Evolutionary conservation across 1,139 yeast genomes (phyloP), one percentile per base, ranked within the genome.

Genomic region (Candida tunisiensis): DNA sequence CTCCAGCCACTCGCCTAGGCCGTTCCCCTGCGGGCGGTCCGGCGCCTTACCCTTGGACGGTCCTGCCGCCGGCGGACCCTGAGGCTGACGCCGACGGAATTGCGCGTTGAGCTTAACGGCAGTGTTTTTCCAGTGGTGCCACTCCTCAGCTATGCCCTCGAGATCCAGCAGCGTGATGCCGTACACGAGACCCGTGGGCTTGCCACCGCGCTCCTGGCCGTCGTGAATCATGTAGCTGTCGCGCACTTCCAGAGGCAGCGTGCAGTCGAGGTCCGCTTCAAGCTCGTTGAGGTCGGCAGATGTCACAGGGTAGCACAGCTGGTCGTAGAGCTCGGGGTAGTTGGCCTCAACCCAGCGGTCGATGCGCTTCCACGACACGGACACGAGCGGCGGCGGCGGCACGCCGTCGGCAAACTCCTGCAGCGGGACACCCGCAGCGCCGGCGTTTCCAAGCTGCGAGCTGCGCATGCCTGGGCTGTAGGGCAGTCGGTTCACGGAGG

Each of bases 281-380:
- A 79, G 62, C 40, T 75, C 88, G 48, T 74, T 73, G 44, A 79
- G 60, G 47, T 79, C 92, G 18, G 78, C 75, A 15, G 67, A 60
- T 3, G 88, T 74, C 8, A 70, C 91, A 4, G 80, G 79, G 33
- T 64, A 66, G 38, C 70, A 65, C 42, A 79, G 53, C 47, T 69
- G 72, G 46, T 79, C 92, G 26, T 60, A 74, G 31, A 79, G 63
- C 48, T 79, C 93, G 2, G 92, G 88, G 45, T 74, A 79, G 47
- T 74, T 75, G 28, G 67, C 67, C 25, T 77, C 91, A 34, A 77
- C 56, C 79, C 85, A 77, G 23, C 57, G 50, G 41, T 74, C 85
- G 36, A 79, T 62, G 34, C 83, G 61, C 34, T 65, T 68, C 92
- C 91, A 78, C 32, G 82, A 62, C 10, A 75, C 65, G 31, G 63